A percentile compares a stretch with the other conserved stretches of the same genome.
phyloP scores from a whole-genome alignment of 1,139 yeast species.

The Williopsis jadinii region DNA sequence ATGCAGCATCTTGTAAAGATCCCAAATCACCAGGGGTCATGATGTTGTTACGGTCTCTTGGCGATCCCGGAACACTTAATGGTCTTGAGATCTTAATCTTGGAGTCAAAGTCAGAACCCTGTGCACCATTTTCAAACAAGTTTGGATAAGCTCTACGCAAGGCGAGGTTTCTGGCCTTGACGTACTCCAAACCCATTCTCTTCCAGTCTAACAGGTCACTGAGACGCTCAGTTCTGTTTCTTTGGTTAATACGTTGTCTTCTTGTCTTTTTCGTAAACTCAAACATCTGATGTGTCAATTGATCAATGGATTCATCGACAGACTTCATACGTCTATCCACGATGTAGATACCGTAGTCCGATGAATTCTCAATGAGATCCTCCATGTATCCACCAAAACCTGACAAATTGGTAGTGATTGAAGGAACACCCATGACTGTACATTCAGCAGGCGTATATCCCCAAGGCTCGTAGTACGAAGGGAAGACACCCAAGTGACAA shows the following conservation, averaged over 20 bases:
- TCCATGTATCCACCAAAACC: constrained; percentile 99
- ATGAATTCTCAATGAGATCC: constrained; percentile 88
- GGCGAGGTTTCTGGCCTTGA: constrained; percentile 89
- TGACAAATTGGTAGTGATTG: constrained; percentile 93
- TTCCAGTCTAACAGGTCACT: constrained; percentile 95
- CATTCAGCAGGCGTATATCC: constrained; percentile 99
- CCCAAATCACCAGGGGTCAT: constrained; percentile 99
- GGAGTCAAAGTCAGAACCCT: constrained; percentile 23
- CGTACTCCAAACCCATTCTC: constrained; percentile 94
- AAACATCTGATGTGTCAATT: constrained; percentile 82
- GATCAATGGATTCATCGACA: constrained; percentile 91
- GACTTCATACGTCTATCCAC: constrained; percentile 93
- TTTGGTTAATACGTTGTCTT: constrained; percentile 95
- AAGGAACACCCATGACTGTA: constrained; percentile 98
- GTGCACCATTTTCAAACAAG: constrained; percentile 46
- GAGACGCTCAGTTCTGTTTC: constrained; percentile 93
- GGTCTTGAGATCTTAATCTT: constrained; percentile 82
- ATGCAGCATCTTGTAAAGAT: constrained; percentile 85
- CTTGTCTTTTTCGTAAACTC: constrained; percentile 84
- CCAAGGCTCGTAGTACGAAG: constrained; percentile 98
- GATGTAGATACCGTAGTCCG: constrained; percentile 94
- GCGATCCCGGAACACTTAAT: constrained; percentile 93
- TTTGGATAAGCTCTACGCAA: constrained; percentile 92
- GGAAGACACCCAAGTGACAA: constrained; percentile 97
- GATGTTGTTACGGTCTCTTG: constrained; percentile 57